Percentiles rank a stretch among this genome's conserved stretches.
phyloP scores from a whole-genome alignment of 2,329 filamentous ascomycete species.

The Paramyrothecium roridum region DNA sequence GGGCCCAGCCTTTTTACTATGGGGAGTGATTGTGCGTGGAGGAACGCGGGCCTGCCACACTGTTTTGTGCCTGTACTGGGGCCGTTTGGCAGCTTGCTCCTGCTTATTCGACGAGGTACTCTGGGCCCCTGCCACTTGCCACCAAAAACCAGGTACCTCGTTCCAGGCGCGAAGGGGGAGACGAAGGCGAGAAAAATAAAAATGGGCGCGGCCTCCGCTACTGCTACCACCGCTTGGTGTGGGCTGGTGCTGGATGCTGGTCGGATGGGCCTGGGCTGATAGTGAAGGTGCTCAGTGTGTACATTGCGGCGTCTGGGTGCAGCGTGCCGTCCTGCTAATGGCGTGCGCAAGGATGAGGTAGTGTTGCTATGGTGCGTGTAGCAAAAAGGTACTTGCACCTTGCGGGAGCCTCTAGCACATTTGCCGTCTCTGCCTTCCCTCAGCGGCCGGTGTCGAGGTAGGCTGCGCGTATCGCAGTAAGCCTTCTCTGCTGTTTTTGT shows the following conservation, averaged over 20 bases:
- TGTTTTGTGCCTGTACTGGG: slow-evolving; percentile 13
- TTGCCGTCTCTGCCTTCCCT: neutral
- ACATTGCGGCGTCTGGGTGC: neutral
- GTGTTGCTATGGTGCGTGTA: neutral
- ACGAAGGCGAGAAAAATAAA: slow-evolving; percentile 11
- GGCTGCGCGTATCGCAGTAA: neutral
- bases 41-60: slow-evolving; percentile 25
- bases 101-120: slow-evolving; percentile 19
- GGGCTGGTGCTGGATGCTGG: neutral
- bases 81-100: slow-evolving; percentile 18
- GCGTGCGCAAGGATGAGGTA: neutral
- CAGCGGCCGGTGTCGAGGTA: neutral
- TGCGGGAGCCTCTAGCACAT: neutral
- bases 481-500: slow-evolving; percentile 8
- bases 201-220: slow-evolving; percentile 12
- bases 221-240: slow-evolving; percentile 17
- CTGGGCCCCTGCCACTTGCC: slow-evolving; percentile 8
- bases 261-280: neutral
- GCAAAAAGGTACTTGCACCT: neutral
- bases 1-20: slow-evolving; percentile 62
- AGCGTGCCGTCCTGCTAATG: neutral
- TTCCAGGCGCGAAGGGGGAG: slow-evolving; percentile 7
- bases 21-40: slow-evolving; percentile 57
- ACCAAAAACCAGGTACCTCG: slow-evolving; percentile 1
- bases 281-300: neutral